Base-by-base conservation (phyloP, 768 basidiomycete species). In the Chalciporus pseudorubinellus region DNA sequence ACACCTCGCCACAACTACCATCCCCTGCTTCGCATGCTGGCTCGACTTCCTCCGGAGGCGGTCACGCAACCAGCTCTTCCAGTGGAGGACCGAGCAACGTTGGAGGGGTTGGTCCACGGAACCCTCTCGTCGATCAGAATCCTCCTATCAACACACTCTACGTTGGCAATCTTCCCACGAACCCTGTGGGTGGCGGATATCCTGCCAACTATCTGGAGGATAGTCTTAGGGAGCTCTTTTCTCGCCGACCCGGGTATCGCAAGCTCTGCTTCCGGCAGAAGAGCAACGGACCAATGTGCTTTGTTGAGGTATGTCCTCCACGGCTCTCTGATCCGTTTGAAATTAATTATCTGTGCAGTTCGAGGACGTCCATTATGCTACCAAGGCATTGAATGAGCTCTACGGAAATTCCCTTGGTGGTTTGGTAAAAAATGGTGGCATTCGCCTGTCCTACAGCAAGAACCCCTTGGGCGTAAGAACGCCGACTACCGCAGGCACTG, bases 141-240 rank as follows among this genome's bases (percentile, higher is more conserved):
- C 95, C 95, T 61, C 95, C 95, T 13, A 98, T 98, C 71, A 98
- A 97, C 64, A 99, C 97, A 1, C 77, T 99, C n/a, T 98, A 98
- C 64, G 94, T 99, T n/a, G 97, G 97, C 40, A 98, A 98, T 61
- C 72, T 99, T 52, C 97, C 95, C 2, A 90, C 89, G 5, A 81
- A 86, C 28, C 82, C 85, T 20, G 78, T 84, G 16, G 82, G 88
- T 6, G 70, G 76, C 4, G 85, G 89, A 3, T 86, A 83, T 60
- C 83, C 90, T 33, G 80, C 85, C 41, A 86, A 88, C 58, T 83
- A 85, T 61, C 79, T 99, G 3, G 95, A 99, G 70, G 92, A 95
- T 51, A 84, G 82, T 29, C 75, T 99, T 21, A 79, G 92, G 50
- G 83, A 85, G 34, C 73, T 97, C 42, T 99, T 99, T 69, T 77